Percentiles rank a stretch among this genome's conserved stretches.
Evolutionary conservation across 305 asterid genomes (phyloP).

Genomic region (Stenogyne calaminthoides): DNA sequence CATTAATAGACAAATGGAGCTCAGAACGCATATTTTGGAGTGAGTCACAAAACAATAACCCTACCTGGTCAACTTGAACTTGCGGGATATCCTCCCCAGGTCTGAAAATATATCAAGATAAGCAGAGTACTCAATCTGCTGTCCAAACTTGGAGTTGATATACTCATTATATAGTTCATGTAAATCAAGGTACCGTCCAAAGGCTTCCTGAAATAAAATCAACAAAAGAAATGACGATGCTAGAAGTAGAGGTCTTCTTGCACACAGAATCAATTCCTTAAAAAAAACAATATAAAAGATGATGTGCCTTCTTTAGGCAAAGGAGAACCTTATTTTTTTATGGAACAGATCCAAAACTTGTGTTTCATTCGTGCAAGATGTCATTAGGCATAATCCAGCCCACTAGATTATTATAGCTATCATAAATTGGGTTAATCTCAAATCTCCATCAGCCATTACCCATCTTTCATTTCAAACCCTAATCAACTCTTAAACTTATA

Average conservation of each 20-base stretch:
- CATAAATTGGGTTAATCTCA: neutral
- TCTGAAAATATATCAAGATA: conserved; percentile 82
- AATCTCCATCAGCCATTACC: conserved; percentile 10
- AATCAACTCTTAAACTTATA: neutral
- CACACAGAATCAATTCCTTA: conserved; percentile 8
- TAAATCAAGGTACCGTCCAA: conserved; percentile 93
- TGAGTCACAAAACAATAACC: neutral
- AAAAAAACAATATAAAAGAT: neutral
- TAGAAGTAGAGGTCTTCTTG: conserved; percentile 5
- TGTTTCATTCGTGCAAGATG: neutral
- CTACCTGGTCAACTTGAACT: conserved; percentile 80
- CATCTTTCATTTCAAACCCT: neutral
- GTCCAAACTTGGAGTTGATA: conserved; percentile 85
- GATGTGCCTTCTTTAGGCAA: neutral
- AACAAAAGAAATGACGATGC: neutral
- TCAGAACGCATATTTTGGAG: conserved; percentile 1
- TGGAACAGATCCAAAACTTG: neutral
- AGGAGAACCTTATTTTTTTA: neutral
- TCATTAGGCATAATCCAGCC: neutral
- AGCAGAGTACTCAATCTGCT: conserved; percentile 73
- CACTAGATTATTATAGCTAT: neutral
- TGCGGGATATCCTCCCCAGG: conserved; percentile 59
- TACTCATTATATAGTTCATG: conserved; percentile 85
- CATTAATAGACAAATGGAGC: conserved; percentile 5
- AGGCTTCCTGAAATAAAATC: conserved; percentile 66